Evolutionary conservation across 23 red algal species (phyloP), one percentile per base, ranked within the genome.

Genomic region (Rhodosorus marinus): DNA sequence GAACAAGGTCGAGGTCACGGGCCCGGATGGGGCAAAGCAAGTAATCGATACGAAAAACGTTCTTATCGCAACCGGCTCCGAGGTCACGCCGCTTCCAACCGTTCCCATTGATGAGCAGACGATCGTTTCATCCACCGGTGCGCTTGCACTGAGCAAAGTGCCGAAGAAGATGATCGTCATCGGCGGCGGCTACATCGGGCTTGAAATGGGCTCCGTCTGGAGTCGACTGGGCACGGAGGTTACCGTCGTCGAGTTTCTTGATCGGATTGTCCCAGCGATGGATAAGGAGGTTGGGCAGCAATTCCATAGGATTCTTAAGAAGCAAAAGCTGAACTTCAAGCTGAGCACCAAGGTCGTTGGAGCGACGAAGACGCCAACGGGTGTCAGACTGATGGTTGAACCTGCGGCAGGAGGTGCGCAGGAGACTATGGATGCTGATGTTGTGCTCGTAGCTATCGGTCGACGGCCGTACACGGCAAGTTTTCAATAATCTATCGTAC

Each of bases 141-240:
- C 79, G 9, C 57, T 98, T 0, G 67, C 75, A 42, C 78, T 98
- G 27, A 31, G 54, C 11, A 24, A 64, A 17, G 66, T 98, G 2
- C 90, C 90, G 23, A 56, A 78, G 62, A 78, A 72, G 52, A 98
- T 98, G 90, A 51, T 77, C 9, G 90, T 98, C 11, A 84, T 98
- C 49, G 90, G 90, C 24, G 90, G 78, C 26, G 90, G 90, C 15
- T 72, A 80, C 52, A 98, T 98, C 50, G 90, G 90, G n/a, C 55
- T 98, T 20, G 90, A 98, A 48, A 79, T 98, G 79, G 90, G 90
- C 47, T 98, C 90, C 8, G 90, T 98, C 17, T 98, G 90, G 90
- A 52, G 90, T 24, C 63, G 90, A 32, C 72, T 98, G 14, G 90
- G 90, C 15, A 15, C 78, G 32, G 57, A 98, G 23, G 90, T 98